Evolutionary conservation across 73 alveolate genomes (phyloP), one percentile per base, ranked within the genome.

Genomic region (Stentor coeruleus): DNA sequence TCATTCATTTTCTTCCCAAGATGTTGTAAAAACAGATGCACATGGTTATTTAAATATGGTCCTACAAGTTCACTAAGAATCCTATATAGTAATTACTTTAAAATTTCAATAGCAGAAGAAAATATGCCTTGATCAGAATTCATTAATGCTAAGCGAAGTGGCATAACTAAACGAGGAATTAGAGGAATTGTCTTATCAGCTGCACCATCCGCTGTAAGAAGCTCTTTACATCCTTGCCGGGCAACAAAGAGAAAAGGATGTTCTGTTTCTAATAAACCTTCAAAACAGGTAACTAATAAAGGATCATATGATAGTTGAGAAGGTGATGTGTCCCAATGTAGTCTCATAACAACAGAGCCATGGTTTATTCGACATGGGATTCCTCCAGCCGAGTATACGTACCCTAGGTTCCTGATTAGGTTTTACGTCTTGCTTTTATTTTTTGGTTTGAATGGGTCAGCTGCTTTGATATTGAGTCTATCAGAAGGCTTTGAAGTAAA

Each of bases 331-430:
- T 84, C 91, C 99, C 99, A 96, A 66, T 87, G 82, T 75, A 96
- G 81, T 79, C 92, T 90, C 93, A 91, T 88, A 35, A 74, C 59
- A 33, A 86, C 93, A 42, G 91, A 81, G 28, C 98, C 98, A 89
- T 92, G 98, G 57, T 96, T 93, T 11, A 96, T 87, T 91, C 99
- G 83, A 81, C 98, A 92, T 0, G 99, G 99, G 37, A 96, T 95
- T 3, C 98, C 98, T 28, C 99, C 99, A 3, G 97, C 96, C 33
- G 94, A 76, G 74, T 96, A 96, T 3, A 96, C 97, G 77, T 94
- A 94, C 15, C 98, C 99, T 87, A 96, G 79, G 37, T 66, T 66
- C 33, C 79, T 66, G 39, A 1, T 1, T 66, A 93, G 82, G 85
- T 90, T 66, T 66, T 66, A 66, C 58, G 98, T 93, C 82, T 93